A percentile compares a stretch with the other conserved stretches of the same genome.
Conservation (phyloP, 1,284 basidiomycete species). For the Austroboletus olivaceoglutinosus region DNA sequence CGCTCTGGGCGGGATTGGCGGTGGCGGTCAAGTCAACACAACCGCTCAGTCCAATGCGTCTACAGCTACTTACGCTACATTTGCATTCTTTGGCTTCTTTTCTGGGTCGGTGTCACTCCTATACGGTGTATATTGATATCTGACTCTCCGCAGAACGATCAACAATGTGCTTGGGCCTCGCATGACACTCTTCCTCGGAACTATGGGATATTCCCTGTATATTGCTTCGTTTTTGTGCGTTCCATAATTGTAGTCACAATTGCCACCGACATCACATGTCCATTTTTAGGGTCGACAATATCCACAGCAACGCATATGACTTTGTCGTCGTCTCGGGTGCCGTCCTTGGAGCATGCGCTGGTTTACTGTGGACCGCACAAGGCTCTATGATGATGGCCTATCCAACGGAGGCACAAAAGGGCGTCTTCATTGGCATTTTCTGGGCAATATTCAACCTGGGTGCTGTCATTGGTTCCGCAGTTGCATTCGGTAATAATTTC, state of each 20-base stretch:
- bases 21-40: conserved; percentile 63
- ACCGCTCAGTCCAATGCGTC: conserved; percentile 64
- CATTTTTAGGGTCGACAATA: conserved; percentile 56
- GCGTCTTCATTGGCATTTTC: conserved; percentile 73
- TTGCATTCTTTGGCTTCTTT: conserved; percentile 54
- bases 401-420: conserved; percentile 76
- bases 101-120: conserved; percentile 25
- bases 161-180: conserved; percentile 77
- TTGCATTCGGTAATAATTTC: conserved; percentile 60
- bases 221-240: conserved; percentile 69
- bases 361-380: conserved; percentile 84
- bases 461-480: conserved; percentile 65
- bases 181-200: conserved; percentile 69
- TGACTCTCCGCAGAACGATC: conserved; percentile 50
- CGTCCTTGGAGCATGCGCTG: conserved; percentile 80
- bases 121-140: background rate
- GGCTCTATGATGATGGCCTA: conserved; percentile 84
- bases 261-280: background rate
- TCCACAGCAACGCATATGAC: conserved; percentile 54
- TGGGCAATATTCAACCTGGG: conserved; percentile 78
- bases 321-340: conserved; percentile 80
- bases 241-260: background rate
- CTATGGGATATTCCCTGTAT: conserved; percentile 69
- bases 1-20: conserved; percentile 55
- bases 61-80: conserved; percentile 66